Base-by-base conservation (phyloP, 441 rosid species). In the Aquilaria agallochum region DNA sequence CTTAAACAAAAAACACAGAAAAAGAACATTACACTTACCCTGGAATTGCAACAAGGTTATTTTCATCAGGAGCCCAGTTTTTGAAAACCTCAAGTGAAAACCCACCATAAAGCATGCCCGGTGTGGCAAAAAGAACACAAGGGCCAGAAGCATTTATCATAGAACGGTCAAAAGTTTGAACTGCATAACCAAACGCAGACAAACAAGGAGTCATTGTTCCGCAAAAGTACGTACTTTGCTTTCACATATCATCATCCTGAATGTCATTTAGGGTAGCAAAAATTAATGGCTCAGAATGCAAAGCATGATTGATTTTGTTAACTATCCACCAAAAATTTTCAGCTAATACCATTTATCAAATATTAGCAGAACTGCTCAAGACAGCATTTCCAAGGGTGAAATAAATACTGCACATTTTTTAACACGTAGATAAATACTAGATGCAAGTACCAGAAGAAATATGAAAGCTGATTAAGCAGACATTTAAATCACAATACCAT, bases 81-180 rank as follows among this genome's bases (percentile, higher is more conserved):
- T 88, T 92, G 68, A 95, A 95, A 64, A 92, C 99, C 77, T 95
- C 95, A 5, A 92, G 91, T 33, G 99, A 92, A 72, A 89, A 88
- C 47, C 99, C 98, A 5, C 96, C 98, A 74, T 83, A 87, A 58
- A 95, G 82, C 99, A 95, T 95, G 62, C 99, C 98, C 42, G 97
- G 98, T 65, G 99, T 95, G 42, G 99, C 98, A 75, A 95, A 95
- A 59, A 95, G 98, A 75, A 92, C 93, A 66, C 98, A 95, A 59
- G 99, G 99, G 44, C 99, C 98, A 56, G 97, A 90, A 70, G 86
- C 79, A 80, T 86, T 78, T 56, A 95, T 75, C 65, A 84, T 61
- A 53, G 98, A 86, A 31, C 98, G 91, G 56, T 95, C 89, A 55
- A 92, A 95, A 56, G 75, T 72, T 63, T 66, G 62, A 79, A 94